Evolutionary conservation across 1,284 basidiomycete genomes (phyloP), one percentile per base, ranked within the genome.

Genomic region (Melanopsichium pennsylvanicum): DNA sequence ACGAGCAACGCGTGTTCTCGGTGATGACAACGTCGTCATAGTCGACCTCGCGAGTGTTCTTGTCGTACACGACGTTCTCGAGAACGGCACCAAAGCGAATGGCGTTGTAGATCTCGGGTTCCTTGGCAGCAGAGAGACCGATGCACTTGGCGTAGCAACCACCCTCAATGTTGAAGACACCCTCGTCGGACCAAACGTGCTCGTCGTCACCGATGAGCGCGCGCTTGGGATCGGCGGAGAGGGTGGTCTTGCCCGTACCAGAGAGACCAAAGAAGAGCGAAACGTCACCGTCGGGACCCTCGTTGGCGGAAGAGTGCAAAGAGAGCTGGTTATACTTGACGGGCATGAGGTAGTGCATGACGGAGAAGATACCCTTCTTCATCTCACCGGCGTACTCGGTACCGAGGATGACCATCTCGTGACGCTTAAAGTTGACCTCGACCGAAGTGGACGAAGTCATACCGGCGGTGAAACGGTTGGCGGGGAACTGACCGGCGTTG

Each of bases 311-410:
- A n/a, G 96, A 97, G 85, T 99, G 96, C 57, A 99, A 88, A 27
- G 94, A 97, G 60, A 99, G 88, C 83, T 97, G 93, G 59, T 93
- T 93, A 82, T 96, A 98, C 83, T 97, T 97, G 86, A 98, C 90
- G 18, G 96, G 95, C 86, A 96, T 93, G 70, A 99, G 87, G 84
- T 98, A 99, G 85, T 99, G 96, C 96, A 99, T 99, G 79, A 99
- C 94, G 47, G 91, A 93, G 86, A 99, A 98, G 82, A 99, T 92
- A 83, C 96, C 96, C 88, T 98, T 98, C 87, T 99, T 99, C 96
- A 98, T 99, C 86, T 99, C 96, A 69, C 96, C 96, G 46, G 96
- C 96, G 83, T 98, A 98, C 83, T 98, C 95, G 52, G 96, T 97
- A 66, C 96, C 95, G 78, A 99, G 91, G 81, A 99, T 98, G 81